Percentiles rank a stretch among this genome's conserved stretches.
These are phyloP conservation scores for Capsicum baccatum DNA, from an alignment of 257 asterid species.

Conservation along the genomic window DNA sequence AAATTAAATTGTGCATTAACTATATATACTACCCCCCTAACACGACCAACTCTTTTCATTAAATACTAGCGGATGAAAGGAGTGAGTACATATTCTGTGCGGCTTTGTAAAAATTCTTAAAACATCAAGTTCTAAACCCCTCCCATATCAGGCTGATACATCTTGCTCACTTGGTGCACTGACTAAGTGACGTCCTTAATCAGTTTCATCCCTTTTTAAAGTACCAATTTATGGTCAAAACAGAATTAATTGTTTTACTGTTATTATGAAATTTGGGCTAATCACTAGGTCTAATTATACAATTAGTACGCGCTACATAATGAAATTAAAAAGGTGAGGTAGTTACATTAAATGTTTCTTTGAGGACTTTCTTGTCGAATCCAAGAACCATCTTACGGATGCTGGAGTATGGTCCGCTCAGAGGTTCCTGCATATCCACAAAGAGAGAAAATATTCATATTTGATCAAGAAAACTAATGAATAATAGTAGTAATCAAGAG, in stretches of 20 bases:
- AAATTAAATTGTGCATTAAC: too few species aligned
- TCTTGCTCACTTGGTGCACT: background rate
- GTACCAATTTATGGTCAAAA: background rate
- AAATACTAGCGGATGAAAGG: background rate
- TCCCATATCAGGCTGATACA: background rate
- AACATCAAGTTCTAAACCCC: background rate
- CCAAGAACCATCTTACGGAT: slow-evolving; percentile 74
- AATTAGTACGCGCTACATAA: background rate
- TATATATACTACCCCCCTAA: background rate
- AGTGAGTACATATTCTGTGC: background rate
- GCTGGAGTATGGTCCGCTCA: slow-evolving; percentile 61
- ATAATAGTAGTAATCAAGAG: too few species aligned
- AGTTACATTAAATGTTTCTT: slow-evolving; percentile 65
- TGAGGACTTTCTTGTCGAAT: slow-evolving; percentile 68
- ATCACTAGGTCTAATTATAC: background rate
- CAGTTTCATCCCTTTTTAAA: background rate
- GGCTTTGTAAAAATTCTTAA: background rate
- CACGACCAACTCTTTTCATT: background rate
- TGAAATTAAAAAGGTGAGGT: background rate
- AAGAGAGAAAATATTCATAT: background rate
- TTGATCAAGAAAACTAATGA: too few species aligned
- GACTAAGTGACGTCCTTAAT: background rate
- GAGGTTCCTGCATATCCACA: slow-evolving; percentile 46
- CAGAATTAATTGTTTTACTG: background rate
- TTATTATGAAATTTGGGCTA: background rate